Conservation (phyloP, 129 eudicot species). For the Saposhnikovia divaricata region DNA sequence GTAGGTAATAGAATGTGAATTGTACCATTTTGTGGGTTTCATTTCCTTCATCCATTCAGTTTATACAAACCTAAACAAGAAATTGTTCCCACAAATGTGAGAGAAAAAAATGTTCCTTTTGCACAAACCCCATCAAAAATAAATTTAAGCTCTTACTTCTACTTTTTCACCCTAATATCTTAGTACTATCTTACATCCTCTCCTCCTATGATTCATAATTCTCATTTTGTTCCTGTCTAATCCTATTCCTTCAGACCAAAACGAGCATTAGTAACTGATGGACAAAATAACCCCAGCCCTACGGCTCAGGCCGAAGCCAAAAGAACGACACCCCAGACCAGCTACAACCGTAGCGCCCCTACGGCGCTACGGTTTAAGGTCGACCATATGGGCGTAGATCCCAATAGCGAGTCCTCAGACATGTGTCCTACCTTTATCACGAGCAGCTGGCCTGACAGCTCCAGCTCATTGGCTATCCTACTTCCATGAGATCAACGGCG, state of each 20-base stretch:
- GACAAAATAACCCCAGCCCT: too few relatives aligned
- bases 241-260: neutral
- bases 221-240: neutral
- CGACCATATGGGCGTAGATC: too few relatives aligned
- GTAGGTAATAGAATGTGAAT: neutral
- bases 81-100: neutral
- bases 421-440: too few relatives aligned
- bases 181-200: neutral
- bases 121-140: neutral
- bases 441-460: too few relatives aligned
- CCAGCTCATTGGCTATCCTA: too few relatives aligned
- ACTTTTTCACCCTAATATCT: neutral
- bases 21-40: neutral
- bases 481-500: too few relatives aligned
- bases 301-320: too few relatives aligned
- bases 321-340: too few relatives aligned
- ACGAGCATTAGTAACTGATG: neutral
- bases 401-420: too few relatives aligned
- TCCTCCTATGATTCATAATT: neutral
- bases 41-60: neutral
- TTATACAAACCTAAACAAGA: neutral
- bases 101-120: neutral
- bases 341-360: too few relatives aligned
- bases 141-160: neutral
- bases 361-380: too few relatives aligned